These are phyloP conservation scores for Kodamaea ohmeri DNA, from an alignment of 1,139 yeast species.

Conservation along the genomic window DNA sequence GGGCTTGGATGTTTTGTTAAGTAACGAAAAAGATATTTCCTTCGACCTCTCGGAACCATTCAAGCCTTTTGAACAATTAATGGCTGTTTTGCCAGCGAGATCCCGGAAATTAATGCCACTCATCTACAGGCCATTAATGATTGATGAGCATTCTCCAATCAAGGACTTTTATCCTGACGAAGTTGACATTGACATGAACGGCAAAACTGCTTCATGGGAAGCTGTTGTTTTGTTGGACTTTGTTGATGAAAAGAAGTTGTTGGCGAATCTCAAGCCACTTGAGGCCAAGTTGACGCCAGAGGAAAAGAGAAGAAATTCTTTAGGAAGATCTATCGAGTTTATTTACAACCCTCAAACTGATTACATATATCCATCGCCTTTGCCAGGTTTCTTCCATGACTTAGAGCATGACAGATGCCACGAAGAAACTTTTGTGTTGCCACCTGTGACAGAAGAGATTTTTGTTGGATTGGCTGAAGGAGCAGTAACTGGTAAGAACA, in stretches of 20 bases:
- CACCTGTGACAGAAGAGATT: conserved; percentile 46
- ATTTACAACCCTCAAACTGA: conserved; percentile 75
- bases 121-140: conserved; percentile 78
- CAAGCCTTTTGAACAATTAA: conserved; percentile 90
- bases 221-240: conserved; percentile 94
- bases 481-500: conserved; percentile 65
- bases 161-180: conserved; percentile 87
- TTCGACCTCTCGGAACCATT: conserved; percentile 79
- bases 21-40: conserved; percentile 40
- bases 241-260: conserved; percentile 78
- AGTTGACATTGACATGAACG: conserved; percentile 87
- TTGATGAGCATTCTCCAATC: conserved; percentile 85
- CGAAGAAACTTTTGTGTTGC: conserved; percentile 54
- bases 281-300: conserved; percentile 61
- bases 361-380: conserved; percentile 68
- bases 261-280: conserved; percentile 65
- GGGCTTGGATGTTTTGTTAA: conserved; percentile 58
- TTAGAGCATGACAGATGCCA: conserved; percentile 75
- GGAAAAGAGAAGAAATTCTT: conserved; percentile 69
- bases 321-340: conserved; percentile 69
- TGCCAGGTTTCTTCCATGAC: conserved; percentile 75
- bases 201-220: conserved; percentile 96
- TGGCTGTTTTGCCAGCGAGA: conserved; percentile 97
- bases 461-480: conserved; percentile 61
- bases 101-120: conserved; percentile 78